Evolutionary conservation across 2,329 filamentous ascomycete genomes (phyloP), one percentile per base, ranked within the genome.

Genomic region (Beauveria brongniartii): DNA sequence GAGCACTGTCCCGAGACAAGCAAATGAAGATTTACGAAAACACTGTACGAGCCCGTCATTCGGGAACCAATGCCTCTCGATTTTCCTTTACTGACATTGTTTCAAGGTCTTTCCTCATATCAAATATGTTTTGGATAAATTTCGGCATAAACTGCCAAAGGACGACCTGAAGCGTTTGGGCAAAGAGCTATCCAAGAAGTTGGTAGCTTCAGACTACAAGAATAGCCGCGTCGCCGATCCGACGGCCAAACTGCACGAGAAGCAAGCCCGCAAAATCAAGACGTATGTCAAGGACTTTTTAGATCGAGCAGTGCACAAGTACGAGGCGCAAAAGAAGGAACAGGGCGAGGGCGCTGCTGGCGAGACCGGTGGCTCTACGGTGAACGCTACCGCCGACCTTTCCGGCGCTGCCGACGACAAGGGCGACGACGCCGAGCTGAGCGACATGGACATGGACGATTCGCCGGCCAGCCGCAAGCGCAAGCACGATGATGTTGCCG

Each of bases 1-100:
- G 84, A 60, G 82, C 80, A 62, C 72, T 87, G 37, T 79, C 87
- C 1, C 72, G 86, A 66, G 92, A 97, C 65, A 97, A 97, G 75
- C 91, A 94, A 74, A 95, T 92, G 83, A 96, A 91, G 77, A 81
- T 96, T 2, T 97, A 97, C 69, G 92, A 97, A 73, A 92, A 92
- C 70, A 96, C 92, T 56, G 91, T 95, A 80, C 73, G 90, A 46
- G 9, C 40, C 51, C 26, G 30, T 3, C 44, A 16, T 78, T 3
- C 10, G 14, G 20, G 14, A 51, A 47, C 2, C 1, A 55, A 26
- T 9, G 24, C 20, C 40, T 9, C 7, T 16, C 4, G 8, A 20
- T 20, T 9, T 37, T 54, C 12, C 5, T 16, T 43, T 50, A 12
- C 55, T 57, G 28, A 61, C 48, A 37, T 44, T 57, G 66, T 70